A percentile compares a stretch with the other conserved stretches of the same genome.
Evolutionary conservation across 805 yeast species (phyloP).

Genomic region (Phaffomyces antillensis): DNA sequence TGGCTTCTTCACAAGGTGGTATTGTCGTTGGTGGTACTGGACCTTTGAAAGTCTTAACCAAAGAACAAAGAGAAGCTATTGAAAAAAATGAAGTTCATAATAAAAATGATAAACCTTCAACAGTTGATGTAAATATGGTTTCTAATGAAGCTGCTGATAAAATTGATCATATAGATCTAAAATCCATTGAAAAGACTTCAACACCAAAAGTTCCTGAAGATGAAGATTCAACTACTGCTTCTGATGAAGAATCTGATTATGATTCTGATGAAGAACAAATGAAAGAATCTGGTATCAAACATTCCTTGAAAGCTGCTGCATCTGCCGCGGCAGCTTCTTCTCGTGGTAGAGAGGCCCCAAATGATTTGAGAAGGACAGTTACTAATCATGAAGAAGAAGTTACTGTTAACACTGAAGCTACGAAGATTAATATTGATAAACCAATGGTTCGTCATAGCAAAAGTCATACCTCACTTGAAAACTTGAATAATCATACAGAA

Average conservation of each 20-base stretch:
- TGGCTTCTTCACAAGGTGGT: constrained; percentile 48
- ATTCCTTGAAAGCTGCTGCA: constrained; percentile 26
- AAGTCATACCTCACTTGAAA: constrained; percentile 20
- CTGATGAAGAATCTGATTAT: background rate
- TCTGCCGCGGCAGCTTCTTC: constrained; percentile 33
- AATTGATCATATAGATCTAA: background rate
- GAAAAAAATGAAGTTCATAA: constrained; percentile 5
- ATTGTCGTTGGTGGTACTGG: constrained; percentile 78
- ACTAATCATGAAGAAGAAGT: constrained; percentile 34
- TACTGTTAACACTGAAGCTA: constrained; percentile 25
- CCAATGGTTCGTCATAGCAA: constrained; percentile 35
- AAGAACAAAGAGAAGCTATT: constrained; percentile 16
- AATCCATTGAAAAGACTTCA: background rate
- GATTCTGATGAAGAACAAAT: background rate
- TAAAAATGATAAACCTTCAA: background rate
- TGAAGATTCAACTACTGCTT: background rate
- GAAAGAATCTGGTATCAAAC: constrained; percentile 6
- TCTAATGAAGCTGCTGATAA: background rate
- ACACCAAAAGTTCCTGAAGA: background rate
- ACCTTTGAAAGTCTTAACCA: constrained; percentile 39
- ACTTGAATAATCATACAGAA: constrained; percentile 6
- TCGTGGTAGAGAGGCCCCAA: constrained; percentile 28
- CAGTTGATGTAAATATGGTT: background rate
- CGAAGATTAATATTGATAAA: constrained; percentile 34
- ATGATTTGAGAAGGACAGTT: constrained; percentile 22